phyloP scores from a whole-genome alignment of 225 moss, liverwort and hornwort genomes.

The Antitrichia curtipendula region DNA sequence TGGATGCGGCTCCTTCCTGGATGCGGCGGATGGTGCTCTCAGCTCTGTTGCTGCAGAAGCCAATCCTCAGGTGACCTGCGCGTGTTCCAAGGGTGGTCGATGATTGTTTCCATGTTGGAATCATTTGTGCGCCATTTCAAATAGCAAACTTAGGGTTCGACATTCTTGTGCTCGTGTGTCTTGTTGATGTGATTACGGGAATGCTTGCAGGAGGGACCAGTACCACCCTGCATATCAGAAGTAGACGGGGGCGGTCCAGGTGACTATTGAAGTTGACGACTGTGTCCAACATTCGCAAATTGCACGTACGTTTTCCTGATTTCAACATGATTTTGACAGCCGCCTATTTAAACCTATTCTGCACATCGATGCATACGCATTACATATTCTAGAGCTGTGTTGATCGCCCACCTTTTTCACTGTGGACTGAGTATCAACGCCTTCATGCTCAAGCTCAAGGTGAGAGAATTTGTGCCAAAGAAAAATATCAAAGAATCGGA shows the following conservation, averaged over 20 bases:
- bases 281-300: conserved; percentile 16
- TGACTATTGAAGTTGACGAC: neutral
- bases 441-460: neutral
- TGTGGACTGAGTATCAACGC: neutral
- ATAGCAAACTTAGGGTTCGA: neutral
- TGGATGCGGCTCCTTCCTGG: conserved; percentile 58
- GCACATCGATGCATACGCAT: neutral
- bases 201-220: conserved; percentile 55
- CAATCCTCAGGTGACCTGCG: conserved; percentile 54
- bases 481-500: neutral
- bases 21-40: conserved; percentile 78
- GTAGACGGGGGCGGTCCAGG: conserved; percentile 24
- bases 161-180: neutral
- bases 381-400: neutral
- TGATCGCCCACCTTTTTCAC: neutral
- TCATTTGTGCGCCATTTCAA: conserved; percentile 21
- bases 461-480: neutral
- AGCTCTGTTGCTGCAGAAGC: conserved; percentile 91
- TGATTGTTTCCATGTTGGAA: neutral
- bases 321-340: neutral
- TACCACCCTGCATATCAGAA: conserved; percentile 67
- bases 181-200: neutral
- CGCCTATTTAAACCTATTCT: neutral
- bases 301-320: conserved; percentile 16
- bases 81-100: neutral